Conservation (phyloP, 352 stramenopile species). For the Thalassiosira mediterranea region DNA sequence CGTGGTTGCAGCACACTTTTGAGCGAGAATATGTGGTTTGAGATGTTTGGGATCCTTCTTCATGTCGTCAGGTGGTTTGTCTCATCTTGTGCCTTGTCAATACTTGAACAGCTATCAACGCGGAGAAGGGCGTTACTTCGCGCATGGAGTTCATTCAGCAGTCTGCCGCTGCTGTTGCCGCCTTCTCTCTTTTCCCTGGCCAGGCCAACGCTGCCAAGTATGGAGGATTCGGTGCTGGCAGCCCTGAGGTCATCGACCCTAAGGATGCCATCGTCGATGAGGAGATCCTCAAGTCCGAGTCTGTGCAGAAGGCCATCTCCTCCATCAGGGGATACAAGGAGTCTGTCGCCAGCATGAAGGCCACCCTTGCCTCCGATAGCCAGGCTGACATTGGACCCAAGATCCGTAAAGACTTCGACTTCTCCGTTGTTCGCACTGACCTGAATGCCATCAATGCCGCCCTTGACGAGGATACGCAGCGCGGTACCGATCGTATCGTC, state of each 20-base stretch:
- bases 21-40: not conserved
- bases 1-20: no score
- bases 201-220: conserved; percentile 74
- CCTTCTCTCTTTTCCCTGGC: conserved; percentile 44
- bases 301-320: conserved; percentile 70
- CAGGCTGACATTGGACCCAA: conserved; percentile 71
- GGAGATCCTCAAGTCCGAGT: conserved; percentile 66
- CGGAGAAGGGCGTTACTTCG: conserved; percentile 25
- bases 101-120: conserved; percentile 27
- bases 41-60: not conserved
- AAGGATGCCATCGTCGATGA: conserved; percentile 74
- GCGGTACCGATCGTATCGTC: conserved; percentile 79
- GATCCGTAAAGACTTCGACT: conserved; percentile 80
- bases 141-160: conserved; percentile 63
- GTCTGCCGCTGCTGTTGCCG: conserved; percentile 30
- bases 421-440: conserved; percentile 61
- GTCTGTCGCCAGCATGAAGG: conserved; percentile 65
- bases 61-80: not conserved
- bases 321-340: conserved; percentile 58
- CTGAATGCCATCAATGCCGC: conserved; percentile 77
- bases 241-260: conserved; percentile 70
- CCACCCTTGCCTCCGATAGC: conserved; percentile 43
- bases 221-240: conserved; percentile 63
- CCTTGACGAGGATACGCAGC: conserved; percentile 82
- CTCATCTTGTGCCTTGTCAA: conserved; percentile 1